Percentiles rank a stretch among this genome's conserved stretches.
Evolutionary conservation across 495 filamentous ascomycete species (phyloP).

Genomic region (Penicillium pancosmium): DNA sequence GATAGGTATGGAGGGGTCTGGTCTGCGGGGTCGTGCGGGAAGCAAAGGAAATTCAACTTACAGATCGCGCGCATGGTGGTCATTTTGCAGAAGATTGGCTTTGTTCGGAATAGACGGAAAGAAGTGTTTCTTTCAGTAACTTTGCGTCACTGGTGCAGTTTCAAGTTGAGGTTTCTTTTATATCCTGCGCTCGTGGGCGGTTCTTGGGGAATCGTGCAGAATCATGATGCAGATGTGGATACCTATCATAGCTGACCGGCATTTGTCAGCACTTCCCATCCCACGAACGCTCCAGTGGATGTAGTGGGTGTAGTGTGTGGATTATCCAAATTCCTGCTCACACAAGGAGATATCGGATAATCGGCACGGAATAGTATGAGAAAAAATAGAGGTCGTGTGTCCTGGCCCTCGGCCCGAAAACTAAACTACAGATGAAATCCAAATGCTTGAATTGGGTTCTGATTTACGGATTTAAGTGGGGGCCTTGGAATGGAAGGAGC

Average conservation of each 20-base stretch:
- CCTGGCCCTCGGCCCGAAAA: background rate
- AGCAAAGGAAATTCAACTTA: slow-evolving; percentile 14
- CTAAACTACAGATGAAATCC: too few relatives aligned
- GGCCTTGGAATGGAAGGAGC: too few relatives aligned
- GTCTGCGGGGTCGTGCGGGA: slow-evolving; percentile 2
- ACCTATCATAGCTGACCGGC: background rate
- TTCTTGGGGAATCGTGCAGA: slow-evolving; percentile 6
- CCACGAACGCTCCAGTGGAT: background rate
- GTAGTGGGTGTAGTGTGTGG: background rate
- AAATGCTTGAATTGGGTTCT: background rate
- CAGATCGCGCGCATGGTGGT: slow-evolving; percentile 32
- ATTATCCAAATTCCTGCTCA: background rate
- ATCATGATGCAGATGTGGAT: background rate
- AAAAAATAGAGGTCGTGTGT: background rate
- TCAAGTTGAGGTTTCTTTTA: background rate
- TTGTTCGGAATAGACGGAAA: background rate
- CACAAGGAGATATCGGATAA: background rate
- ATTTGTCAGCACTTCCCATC: slow-evolving; percentile 18
- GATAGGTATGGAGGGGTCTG: slow-evolving; percentile 3
- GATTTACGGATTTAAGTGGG: background rate
- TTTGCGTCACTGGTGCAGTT: background rate
- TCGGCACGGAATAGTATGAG: background rate
- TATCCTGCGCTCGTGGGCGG: slow-evolving; percentile 1
- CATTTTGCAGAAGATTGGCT: slow-evolving; percentile 18
- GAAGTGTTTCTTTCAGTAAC: background rate